Percentiles rank a stretch among this genome's conserved stretches.
These are phyloP conservation scores for Maudiozyma turicensis DNA, from an alignment of 805 yeast genomes.

Conservation along the genomic window DNA sequence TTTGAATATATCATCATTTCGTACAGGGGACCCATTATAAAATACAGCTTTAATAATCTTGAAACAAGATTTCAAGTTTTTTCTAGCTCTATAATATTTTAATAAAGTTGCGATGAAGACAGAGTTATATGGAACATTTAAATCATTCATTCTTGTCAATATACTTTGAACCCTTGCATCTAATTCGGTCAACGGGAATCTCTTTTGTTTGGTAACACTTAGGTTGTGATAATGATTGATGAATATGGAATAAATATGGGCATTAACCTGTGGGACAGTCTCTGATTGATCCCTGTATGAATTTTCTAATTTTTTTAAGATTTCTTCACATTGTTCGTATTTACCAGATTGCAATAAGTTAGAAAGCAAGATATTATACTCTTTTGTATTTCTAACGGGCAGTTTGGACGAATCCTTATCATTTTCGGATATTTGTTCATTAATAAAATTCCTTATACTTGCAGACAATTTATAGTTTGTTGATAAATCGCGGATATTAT, in stretches of 20 bases:
- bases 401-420: not conserved
- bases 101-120: slow-evolving; percentile 33
- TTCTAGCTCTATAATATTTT: slow-evolving; percentile 23
- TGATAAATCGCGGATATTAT: slow-evolving; percentile 11
- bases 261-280: slow-evolving; percentile 31
- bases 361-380: slow-evolving; percentile 20
- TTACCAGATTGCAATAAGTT: slow-evolving; percentile 17
- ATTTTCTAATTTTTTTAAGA: slow-evolving; percentile 29
- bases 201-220: slow-evolving; percentile 6
- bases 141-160: slow-evolving; percentile 19
- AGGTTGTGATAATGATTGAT: slow-evolving; percentile 23
- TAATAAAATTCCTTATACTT: slow-evolving; percentile 5
- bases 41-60: slow-evolving; percentile 27
- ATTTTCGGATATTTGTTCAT: not conserved
- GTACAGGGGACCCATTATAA: slow-evolving; percentile 3
- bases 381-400: slow-evolving; percentile 11
- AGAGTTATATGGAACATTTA: slow-evolving; percentile 27
- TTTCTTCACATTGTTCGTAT: slow-evolving; percentile 24
- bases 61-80: slow-evolving; percentile 26
- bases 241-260: slow-evolving; percentile 35
- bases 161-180: not conserved
- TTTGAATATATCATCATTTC: slow-evolving; percentile 4
- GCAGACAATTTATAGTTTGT: slow-evolving; percentile 13
- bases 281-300: not conserved
- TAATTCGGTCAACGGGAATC: slow-evolving; percentile 8